Conservation (phyloP, 2,329 filamentous ascomycete genomes). For the Tolypocladium tropicale region DNA sequence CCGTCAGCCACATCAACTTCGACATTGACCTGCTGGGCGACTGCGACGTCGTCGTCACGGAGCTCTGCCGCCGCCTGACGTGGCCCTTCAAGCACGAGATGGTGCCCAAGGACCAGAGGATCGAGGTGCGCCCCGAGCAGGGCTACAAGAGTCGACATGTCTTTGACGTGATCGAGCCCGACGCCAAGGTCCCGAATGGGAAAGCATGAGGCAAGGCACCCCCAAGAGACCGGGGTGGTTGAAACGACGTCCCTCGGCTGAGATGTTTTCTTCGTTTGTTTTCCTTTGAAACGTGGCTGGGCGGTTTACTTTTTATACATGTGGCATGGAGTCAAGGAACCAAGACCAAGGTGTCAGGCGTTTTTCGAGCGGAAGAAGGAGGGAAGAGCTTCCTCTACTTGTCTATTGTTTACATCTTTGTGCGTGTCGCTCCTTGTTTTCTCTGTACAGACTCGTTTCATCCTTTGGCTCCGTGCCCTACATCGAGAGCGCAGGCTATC, state of each 20-base stretch:
- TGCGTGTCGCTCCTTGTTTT: background rate
- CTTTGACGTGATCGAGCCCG: constrained; percentile 17
- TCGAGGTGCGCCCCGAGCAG: constrained; percentile 38
- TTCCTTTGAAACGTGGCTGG: background rate
- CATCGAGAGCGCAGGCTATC: background rate
- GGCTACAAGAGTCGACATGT: constrained; percentile 26
- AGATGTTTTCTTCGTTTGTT: background rate
- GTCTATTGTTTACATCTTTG: too few relatives aligned
- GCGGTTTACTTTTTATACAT: background rate
- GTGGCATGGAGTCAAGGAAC: background rate
- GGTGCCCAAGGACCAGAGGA: constrained; percentile 56
- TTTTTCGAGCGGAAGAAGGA: background rate
- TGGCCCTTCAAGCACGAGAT: constrained; percentile 79
- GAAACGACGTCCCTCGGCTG: background rate
- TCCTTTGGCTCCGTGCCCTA: background rate
- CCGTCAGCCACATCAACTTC: constrained; percentile 83
- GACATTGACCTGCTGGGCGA: constrained; percentile 95
- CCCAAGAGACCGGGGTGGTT: background rate
- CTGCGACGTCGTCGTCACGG: constrained; percentile 81
- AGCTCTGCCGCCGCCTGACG: constrained; percentile 70
- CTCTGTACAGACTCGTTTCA: background rate
- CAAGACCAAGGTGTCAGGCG: background rate
- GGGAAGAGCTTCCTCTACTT: too few relatives aligned
- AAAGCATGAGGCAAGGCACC: background rate
- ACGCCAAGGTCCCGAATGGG: background rate